phyloP scores from a whole-genome alignment of 2,329 filamentous ascomycete genomes.

The Xylariaceae sp. region DNA sequence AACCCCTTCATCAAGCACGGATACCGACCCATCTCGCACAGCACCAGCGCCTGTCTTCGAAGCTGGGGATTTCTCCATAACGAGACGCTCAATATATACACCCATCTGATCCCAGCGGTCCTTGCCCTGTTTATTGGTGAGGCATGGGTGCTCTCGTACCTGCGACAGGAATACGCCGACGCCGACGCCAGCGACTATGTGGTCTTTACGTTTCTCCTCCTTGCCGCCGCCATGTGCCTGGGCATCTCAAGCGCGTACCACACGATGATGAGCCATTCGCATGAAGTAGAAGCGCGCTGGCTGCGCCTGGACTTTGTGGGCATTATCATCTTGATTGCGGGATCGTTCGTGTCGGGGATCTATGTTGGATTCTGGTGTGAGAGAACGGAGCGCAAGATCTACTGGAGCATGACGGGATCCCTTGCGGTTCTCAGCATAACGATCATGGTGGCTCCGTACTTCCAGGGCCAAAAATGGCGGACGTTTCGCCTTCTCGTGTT shows the following conservation, averaged over 20 bases:
- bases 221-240: slow-evolving; percentile 47
- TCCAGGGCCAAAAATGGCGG: slow-evolving; percentile 35
- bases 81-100: slow-evolving; percentile 55
- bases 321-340: slow-evolving; percentile 63
- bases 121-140: slow-evolving; percentile 33
- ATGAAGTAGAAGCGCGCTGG: slow-evolving; percentile 53
- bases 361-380: slow-evolving; percentile 58
- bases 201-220: slow-evolving; percentile 52
- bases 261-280: slow-evolving; percentile 61
- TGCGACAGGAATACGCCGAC: slow-evolving; percentile 41
- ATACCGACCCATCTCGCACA: slow-evolving; percentile 58
- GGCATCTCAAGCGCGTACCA: slow-evolving; percentile 57
- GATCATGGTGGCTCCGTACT: slow-evolving; percentile 34
- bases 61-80: slow-evolving; percentile 60
- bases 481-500: slow-evolving; percentile 35
- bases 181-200: slow-evolving; percentile 43
- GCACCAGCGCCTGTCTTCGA: slow-evolving; percentile 49
- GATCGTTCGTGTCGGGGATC: slow-evolving; percentile 60
- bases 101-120: slow-evolving; percentile 55
- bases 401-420: slow-evolving; percentile 55
- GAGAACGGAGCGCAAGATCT: slow-evolving; percentile 46
- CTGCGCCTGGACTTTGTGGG: slow-evolving; percentile 66
- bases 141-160: slow-evolving; percentile 34
- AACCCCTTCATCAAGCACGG: slow-evolving; percentile 62
- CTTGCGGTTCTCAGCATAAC: slow-evolving; percentile 33